These are phyloP conservation scores for Aspergillus floridensis DNA, from an alignment of 2,329 filamentous ascomycete species.

Conservation along the genomic window DNA sequence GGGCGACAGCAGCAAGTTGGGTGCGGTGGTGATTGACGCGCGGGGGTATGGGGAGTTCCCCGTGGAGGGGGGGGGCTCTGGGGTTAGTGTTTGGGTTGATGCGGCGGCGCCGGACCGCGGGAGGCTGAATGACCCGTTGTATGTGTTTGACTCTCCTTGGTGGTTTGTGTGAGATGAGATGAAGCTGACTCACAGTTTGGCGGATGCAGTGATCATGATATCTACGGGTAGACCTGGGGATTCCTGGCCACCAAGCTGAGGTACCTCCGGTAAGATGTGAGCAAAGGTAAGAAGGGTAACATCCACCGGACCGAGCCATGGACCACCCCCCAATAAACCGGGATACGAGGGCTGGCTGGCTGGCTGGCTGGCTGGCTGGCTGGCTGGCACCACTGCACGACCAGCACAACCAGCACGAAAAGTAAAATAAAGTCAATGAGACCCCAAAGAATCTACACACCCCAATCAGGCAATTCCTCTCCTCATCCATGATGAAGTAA, in stretches of 20 bases:
- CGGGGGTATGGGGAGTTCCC: conserved; percentile 60
- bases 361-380: no score
- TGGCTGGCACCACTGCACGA: no score
- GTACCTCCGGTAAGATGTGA: no score
- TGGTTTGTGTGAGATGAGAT: not conserved
- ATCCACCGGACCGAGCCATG: no score
- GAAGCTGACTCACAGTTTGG: not conserved
- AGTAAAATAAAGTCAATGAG: no score
- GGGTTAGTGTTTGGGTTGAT: conserved; percentile 62
- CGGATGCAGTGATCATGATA: not conserved
- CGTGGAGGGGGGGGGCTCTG: conserved; percentile 50
- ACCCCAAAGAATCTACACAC: not conserved
- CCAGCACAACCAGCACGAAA: no score
- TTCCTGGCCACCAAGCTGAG: no score
- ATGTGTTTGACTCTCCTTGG: conserved; percentile 4
- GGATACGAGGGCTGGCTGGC: no score
- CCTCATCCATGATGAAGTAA: not conserved
- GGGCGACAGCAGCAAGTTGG: conserved; percentile 40
- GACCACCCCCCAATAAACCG: no score
- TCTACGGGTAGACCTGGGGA: not conserved
- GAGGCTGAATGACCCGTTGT: not conserved
- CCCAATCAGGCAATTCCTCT: not conserved
- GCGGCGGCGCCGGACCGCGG: conserved; percentile 40
- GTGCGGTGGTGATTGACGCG: conserved; percentile 56
- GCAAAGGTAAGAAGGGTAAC: no score